Conservation (phyloP, 1,284 basidiomycete species). For the Chondrostereum purpureum region DNA sequence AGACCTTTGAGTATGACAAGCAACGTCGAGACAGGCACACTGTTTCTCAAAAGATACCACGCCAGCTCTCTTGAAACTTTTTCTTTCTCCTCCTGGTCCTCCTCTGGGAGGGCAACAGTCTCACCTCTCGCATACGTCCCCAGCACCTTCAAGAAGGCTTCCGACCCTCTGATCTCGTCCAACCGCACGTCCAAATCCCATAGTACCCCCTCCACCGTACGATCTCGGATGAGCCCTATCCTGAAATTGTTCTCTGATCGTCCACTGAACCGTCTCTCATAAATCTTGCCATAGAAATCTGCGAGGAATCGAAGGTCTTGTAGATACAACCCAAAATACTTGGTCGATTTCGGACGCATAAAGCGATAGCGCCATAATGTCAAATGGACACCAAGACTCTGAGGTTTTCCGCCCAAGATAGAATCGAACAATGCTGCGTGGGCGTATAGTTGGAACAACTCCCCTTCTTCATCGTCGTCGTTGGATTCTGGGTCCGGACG, state of each 20-base stretch:
- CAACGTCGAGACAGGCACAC: slow-evolving; percentile 59
- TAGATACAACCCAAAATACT: slow-evolving; percentile 57
- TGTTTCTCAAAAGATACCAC: slow-evolving; percentile 61
- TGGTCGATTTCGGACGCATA: slow-evolving; percentile 46
- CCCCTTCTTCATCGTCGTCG: slow-evolving; percentile 41
- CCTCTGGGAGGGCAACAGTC: slow-evolving; percentile 20
- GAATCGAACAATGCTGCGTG: slow-evolving; percentile 81
- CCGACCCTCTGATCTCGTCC: slow-evolving; percentile 34
- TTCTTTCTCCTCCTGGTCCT: slow-evolving; percentile 11
- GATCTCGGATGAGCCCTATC: slow-evolving; percentile 61
- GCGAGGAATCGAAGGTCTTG: slow-evolving; percentile 66
- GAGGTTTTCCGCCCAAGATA: slow-evolving; percentile 83
- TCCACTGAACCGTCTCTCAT: slow-evolving; percentile 64
- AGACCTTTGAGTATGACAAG: slow-evolving; percentile 51
- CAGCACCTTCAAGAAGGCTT: slow-evolving; percentile 40
- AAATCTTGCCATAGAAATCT: slow-evolving; percentile 70
- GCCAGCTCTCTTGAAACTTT: slow-evolving; percentile 25
- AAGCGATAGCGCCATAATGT: slow-evolving; percentile 61
- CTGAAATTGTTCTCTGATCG: slow-evolving; percentile 54
- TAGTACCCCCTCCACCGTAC: slow-evolving; percentile 56
- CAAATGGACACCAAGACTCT: slow-evolving; percentile 69
- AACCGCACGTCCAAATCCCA: slow-evolving; percentile 54
- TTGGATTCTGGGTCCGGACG: slow-evolving; percentile 50
- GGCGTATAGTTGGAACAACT: slow-evolving; percentile 65
- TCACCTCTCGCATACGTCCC: slow-evolving; percentile 48